phyloP scores from a whole-genome alignment of 345 rosid genomes.

The Combretum micranthum region DNA sequence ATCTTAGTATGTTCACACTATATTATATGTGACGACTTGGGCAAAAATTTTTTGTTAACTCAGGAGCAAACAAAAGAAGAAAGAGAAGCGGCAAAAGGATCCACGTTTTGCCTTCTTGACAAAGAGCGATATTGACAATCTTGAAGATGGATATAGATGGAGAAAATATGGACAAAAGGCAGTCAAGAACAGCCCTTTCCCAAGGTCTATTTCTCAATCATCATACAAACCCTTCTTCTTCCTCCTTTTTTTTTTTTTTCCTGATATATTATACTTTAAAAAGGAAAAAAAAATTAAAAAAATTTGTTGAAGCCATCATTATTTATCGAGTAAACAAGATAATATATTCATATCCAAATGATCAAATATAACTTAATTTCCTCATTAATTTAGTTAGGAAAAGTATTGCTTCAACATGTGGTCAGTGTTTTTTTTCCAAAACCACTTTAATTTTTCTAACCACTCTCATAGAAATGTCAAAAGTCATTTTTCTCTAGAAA shows the following conservation, averaged over 20 bases:
- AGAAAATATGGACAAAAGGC: constrained; percentile 42
- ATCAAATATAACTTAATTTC: not conserved
- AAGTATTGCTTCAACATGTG: not conserved
- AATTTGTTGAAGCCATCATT: too few species aligned
- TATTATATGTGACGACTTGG: not conserved
- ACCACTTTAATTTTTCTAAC: too few species aligned
- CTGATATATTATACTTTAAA: too few species aligned
- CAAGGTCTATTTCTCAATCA: constrained; percentile 14
- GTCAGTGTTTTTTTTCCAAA: too few species aligned
- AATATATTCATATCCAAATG: too few species aligned
- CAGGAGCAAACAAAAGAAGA: constrained; percentile 31
- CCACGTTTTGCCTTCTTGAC: constrained; percentile 31
- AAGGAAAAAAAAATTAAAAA: too few species aligned
- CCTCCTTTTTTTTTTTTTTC: too few species aligned
- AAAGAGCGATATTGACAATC: constrained; percentile 31
- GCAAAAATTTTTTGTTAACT: not conserved
- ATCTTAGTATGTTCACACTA: too few species aligned
- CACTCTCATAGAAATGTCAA: too few species aligned
- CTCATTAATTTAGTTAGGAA: not conserved
- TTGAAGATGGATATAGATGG: constrained; percentile 41
- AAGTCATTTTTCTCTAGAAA: too few species aligned
- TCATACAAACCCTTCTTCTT: not conserved
- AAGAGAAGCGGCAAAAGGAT: constrained; percentile 26
- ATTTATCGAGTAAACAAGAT: too few species aligned
- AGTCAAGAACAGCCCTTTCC: constrained; percentile 31